Evolutionary conservation across 1,284 basidiomycete genomes (phyloP), one percentile per base, ranked within the genome.

Genomic region (Ustilago esculenta): DNA sequence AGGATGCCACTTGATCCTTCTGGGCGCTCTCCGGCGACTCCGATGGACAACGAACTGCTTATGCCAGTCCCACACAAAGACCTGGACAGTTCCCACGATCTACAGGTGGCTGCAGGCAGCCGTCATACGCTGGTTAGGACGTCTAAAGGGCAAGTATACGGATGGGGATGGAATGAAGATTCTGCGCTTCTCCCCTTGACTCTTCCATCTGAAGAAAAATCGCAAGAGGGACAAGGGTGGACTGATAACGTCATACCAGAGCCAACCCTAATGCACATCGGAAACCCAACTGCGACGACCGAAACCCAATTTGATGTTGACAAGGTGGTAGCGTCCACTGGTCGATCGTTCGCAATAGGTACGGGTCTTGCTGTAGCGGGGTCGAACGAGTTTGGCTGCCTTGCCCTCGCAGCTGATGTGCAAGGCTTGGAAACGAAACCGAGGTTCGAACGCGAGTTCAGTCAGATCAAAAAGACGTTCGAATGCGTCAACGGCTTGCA

Each of bases 111-210:
- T 5, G 44, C 49, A 4, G 66, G 59, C 12, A 25, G 43, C 4
- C 36, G 64, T 1, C 68, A 71, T 27, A 50, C 42, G 1, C 32
- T 66, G n/a, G 34, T 58, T 10, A 50, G 42, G 15, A 64, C 59
- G 15, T 12, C 20, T 2, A 21, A 49, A 1, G 59, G 51, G 32
- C 55, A 67, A 20, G 8, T 67, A 6, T 71, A 69, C 24, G 66
- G 54, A 9, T 69, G 66, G 66, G 66, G 66, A 15, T 69, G 66
- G 66, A 69, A 69, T 36, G 66, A 60, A 11, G 32, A 54, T n/a
- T 33, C 54, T 1, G 8, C 35, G 6, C 46, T 66, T 21, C 37
- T 51, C 0, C 51, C 63, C 14, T 45, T 51, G 17, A 3, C 41
- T 43, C 11, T 12, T 10, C 39, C 25, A 20, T 23, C 33, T 20